Percentiles rank a stretch among this genome's conserved stretches.
Conservation (phyloP, 352 stramenopile genomes). For the Paralagenidium karlingii region DNA sequence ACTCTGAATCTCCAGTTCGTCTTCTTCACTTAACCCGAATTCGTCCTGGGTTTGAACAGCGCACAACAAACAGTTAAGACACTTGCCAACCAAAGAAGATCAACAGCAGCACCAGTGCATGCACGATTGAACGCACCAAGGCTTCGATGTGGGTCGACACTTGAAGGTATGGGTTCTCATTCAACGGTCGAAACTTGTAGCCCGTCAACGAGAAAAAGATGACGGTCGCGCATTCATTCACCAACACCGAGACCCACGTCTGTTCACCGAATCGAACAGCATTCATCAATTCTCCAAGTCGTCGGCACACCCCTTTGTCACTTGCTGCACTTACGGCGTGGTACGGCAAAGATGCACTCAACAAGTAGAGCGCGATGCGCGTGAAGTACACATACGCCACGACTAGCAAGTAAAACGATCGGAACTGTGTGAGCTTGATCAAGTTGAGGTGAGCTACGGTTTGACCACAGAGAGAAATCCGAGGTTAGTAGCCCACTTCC, state of each 20-base stretch:
- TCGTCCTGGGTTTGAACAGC: slow-evolving; percentile 1
- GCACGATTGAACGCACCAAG: slow-evolving; percentile 33
- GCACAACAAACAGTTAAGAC: slow-evolving; percentile 1
- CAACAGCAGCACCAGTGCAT: neutral
- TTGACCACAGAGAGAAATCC: too few relatives aligned
- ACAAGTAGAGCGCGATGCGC: slow-evolving; percentile 91
- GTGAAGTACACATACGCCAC: slow-evolving; percentile 98
- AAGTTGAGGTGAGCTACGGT: slow-evolving; percentile 76
- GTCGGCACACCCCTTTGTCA: slow-evolving; percentile 17
- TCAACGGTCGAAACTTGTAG: slow-evolving; percentile 84
- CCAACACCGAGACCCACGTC: slow-evolving; percentile 52
- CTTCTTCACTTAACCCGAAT: too few relatives aligned
- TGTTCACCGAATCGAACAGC: too few relatives aligned
- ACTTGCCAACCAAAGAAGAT: slow-evolving; percentile 1
- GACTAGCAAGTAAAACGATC: slow-evolving; percentile 94
- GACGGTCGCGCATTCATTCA: slow-evolving; percentile 71
- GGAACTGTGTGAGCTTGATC: slow-evolving; percentile 92
- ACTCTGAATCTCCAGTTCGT: too few relatives aligned
- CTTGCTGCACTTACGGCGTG: too few relatives aligned
- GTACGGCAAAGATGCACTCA: slow-evolving; percentile 88
- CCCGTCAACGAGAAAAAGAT: slow-evolving; percentile 90
- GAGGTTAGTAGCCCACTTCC: neutral
- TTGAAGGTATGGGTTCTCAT: slow-evolving; percentile 88
- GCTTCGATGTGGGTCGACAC: slow-evolving; percentile 59
- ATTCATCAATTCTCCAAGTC: neutral